Percentiles rank a stretch among this genome's conserved stretches.
phyloP scores from a whole-genome alignment of 2,329 filamentous ascomycete species.

The Gyromitra esculenta region DNA sequence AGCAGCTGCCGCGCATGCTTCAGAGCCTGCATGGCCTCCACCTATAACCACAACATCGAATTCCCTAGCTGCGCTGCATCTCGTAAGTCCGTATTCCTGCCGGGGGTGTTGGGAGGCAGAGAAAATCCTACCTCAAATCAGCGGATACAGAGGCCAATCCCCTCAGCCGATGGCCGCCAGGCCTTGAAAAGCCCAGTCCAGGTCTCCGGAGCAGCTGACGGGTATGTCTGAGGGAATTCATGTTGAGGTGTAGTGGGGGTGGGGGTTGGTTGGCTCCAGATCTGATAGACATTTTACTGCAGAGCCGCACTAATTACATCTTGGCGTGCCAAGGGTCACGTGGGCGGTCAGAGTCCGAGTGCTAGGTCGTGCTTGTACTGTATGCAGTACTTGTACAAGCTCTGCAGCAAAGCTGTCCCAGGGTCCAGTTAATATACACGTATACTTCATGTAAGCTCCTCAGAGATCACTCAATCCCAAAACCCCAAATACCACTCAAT shows the following conservation, averaged over 20 bases:
- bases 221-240: constrained; percentile 34
- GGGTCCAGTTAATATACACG: background rate
- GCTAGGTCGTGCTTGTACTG: background rate
- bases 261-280: background rate
- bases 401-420: background rate
- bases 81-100: constrained; percentile 12
- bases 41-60: constrained; percentile 92
- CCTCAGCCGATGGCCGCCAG: background rate
- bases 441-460: background rate
- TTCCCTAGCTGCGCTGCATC: constrained; percentile 42
- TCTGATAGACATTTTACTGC: background rate
- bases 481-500: background rate
- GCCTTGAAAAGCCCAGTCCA: background rate
- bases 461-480: background rate
- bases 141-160: constrained; percentile 43
- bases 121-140: constrained; percentile 26
- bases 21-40: constrained; percentile 92
- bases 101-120: background rate
- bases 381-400: background rate
- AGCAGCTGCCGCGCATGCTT: constrained; percentile 91
- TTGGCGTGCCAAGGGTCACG: constrained; percentile 2
- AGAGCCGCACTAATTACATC: background rate
- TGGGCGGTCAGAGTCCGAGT: background rate
- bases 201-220: constrained; percentile 28
- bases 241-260: constrained; percentile 14